Conservation (phyloP, 2,329 filamentous ascomycete genomes). For the Cytospora mali region DNA sequence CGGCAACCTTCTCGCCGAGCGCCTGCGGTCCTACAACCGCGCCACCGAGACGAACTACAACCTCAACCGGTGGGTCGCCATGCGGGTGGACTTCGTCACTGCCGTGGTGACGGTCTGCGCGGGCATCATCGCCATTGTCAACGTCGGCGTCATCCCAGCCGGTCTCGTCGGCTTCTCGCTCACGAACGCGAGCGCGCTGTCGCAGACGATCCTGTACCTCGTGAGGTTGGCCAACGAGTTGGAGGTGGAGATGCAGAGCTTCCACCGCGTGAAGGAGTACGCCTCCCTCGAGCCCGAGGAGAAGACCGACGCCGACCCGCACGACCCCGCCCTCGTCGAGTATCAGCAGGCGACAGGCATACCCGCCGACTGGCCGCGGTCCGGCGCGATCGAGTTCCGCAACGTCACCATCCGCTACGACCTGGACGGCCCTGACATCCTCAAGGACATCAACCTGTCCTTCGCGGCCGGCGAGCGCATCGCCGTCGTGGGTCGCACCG, state of each 20-base stretch:
- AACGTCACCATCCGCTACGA: conserved; percentile 36
- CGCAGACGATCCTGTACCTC: conserved; percentile 52
- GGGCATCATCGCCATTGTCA: conserved; percentile 54
- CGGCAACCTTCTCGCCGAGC: conserved; percentile 51
- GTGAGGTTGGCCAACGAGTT: conserved; percentile 59
- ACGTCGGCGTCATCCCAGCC: conserved; percentile 50
- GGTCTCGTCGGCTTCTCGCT: conserved; percentile 60
- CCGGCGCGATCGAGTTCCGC: conserved; percentile 35
- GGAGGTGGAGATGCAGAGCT: conserved; percentile 58
- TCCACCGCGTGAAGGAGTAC: conserved; percentile 39
- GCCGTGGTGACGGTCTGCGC: conserved; percentile 54
- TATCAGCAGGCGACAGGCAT: conserved; percentile 1
- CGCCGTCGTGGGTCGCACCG: conserved; percentile 67
- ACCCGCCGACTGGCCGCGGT: conserved; percentile 34
- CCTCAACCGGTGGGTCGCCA: conserved; percentile 59
- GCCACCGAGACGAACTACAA: conserved; percentile 55
- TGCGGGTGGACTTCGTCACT: conserved; percentile 57
- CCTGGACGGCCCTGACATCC: conserved; percentile 35
- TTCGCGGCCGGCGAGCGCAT: conserved; percentile 60
- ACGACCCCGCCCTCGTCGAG: neutral
- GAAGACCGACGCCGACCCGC: conserved; percentile 24
- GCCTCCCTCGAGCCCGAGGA: conserved; percentile 36
- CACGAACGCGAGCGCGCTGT: conserved; percentile 57
- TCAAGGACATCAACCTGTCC: conserved; percentile 34
- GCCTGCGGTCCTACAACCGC: conserved; percentile 50